These are phyloP conservation scores for Orbilia blumenaviensis DNA, from an alignment of 2,329 filamentous ascomycete genomes.

Conservation along the genomic window DNA sequence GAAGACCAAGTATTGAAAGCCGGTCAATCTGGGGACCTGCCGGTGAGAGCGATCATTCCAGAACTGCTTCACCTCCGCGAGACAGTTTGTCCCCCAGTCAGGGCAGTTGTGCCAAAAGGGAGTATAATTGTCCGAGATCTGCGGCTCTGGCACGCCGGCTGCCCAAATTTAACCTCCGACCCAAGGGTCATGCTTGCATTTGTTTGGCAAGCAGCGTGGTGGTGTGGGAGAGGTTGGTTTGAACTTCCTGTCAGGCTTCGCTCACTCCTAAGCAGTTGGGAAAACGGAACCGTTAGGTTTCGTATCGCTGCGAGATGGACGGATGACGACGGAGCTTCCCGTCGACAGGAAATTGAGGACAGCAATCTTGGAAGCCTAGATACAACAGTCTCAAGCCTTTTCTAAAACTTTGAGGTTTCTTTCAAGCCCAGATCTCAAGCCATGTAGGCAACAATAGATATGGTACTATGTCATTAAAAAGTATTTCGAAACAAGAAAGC, in stretches of 20 bases:
- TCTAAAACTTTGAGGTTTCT: neutral
- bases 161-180: slow-evolving; percentile 67
- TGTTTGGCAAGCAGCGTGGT: slow-evolving; percentile 22
- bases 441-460: too few species aligned
- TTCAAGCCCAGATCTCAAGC: neutral
- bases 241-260: slow-evolving; percentile 1
- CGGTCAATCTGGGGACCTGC: slow-evolving; percentile 62
- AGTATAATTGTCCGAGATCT: slow-evolving; percentile 70
- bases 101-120: slow-evolving; percentile 67
- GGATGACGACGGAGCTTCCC: neutral
- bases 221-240: slow-evolving; percentile 8
- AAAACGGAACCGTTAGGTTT: neutral
- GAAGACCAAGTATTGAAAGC: slow-evolving; percentile 31
- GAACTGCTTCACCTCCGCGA: slow-evolving; percentile 62
- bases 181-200: slow-evolving; percentile 69
- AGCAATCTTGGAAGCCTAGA: neutral
- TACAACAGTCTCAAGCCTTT: neutral
- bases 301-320: slow-evolving; percentile 9
- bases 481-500: too few species aligned
- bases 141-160: slow-evolving; percentile 72
- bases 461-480: too few species aligned
- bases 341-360: neutral
- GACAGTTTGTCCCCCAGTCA: slow-evolving; percentile 63
- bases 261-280: neutral
- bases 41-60: slow-evolving; percentile 65